These are phyloP conservation scores for Claviceps spartinae DNA, from an alignment of 2,329 filamentous ascomycete species.

Conservation along the genomic window DNA sequence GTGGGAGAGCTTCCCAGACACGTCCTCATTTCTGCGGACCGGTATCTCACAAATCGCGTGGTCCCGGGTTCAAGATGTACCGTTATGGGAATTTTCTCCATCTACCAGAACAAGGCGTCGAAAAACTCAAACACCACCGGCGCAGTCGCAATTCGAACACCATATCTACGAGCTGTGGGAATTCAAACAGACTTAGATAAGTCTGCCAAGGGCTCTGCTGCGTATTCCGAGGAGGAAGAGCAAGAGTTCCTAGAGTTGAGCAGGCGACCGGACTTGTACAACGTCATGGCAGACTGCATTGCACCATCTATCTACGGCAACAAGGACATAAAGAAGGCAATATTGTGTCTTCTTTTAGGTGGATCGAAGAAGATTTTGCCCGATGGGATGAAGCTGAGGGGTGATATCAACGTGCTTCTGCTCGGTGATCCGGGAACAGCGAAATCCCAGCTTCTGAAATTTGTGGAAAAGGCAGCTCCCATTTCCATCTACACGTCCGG, in stretches of 20 bases:
- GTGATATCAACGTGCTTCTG: constrained; percentile 93
- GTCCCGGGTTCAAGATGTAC: constrained; percentile 91
- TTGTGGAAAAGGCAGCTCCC: constrained; percentile 89
- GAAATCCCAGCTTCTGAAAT: constrained; percentile 93
- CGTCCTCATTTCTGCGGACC: constrained; percentile 90
- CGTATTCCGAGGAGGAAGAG: constrained; percentile 90
- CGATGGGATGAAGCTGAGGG: constrained; percentile 93
- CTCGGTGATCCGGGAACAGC: constrained; percentile 96
- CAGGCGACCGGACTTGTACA: constrained; percentile 81
- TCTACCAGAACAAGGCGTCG: constrained; percentile 83
- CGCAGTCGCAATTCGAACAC: constrained; percentile 88
- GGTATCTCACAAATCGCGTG: constrained; percentile 88
- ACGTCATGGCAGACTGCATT: constrained; percentile 78
- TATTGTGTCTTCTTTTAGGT: constrained; percentile 82
- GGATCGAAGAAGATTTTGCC: constrained; percentile 96
- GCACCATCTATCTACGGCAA: constrained; percentile 97
- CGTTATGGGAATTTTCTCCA: constrained; percentile 94
- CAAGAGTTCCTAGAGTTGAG: constrained; percentile 92
- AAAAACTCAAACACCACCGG: constrained; percentile 61
- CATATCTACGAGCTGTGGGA: constrained; percentile 84
- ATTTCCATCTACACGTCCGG: constrained; percentile 98
- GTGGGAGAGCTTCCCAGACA: constrained; percentile 92
- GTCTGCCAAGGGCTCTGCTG: constrained; percentile 67
- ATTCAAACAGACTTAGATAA: constrained; percentile 86
- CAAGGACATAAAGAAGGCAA: constrained; percentile 90